Conservation (phyloP, 805 yeast species). For the baker's yeast (Saccharomyces cerevisiae) region DNA sequence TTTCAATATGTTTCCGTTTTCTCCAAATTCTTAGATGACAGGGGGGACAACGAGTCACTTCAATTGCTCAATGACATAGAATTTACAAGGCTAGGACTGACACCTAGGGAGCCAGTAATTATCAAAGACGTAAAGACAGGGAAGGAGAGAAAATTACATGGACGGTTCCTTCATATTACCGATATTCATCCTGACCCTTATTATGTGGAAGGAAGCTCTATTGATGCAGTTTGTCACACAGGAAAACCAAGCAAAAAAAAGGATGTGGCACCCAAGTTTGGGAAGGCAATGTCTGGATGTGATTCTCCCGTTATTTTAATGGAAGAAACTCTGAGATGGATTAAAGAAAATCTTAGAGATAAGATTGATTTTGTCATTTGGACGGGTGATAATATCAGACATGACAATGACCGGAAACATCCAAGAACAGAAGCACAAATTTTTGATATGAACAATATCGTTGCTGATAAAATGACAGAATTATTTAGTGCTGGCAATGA, state of each 20-base stretch:
- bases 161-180: constrained; percentile 77
- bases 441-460: constrained; percentile 55
- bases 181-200: constrained; percentile 79
- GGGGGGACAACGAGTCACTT: not conserved
- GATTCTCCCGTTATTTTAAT: constrained; percentile 63
- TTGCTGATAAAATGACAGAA: constrained; percentile 44
- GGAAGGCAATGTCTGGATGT: constrained; percentile 70
- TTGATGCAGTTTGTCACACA: constrained; percentile 51
- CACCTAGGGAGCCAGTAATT: constrained; percentile 35
- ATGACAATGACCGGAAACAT: constrained; percentile 64
- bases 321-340: constrained; percentile 59
- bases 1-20: not conserved
- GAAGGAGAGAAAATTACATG: constrained; percentile 39
- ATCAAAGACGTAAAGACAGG: constrained; percentile 10
- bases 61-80: constrained; percentile 20
- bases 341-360: constrained; percentile 53
- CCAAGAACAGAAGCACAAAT: constrained; percentile 73
- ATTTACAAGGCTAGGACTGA: constrained; percentile 32
- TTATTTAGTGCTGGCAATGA: constrained; percentile 43
- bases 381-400: constrained; percentile 87
- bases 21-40: not conserved
- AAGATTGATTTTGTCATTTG: constrained; percentile 79
- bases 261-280: constrained; percentile 56
- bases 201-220: constrained; percentile 45
- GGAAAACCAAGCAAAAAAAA: constrained; percentile 17